Percentiles rank a stretch among this genome's conserved stretches.
Evolutionary conservation across 305 asterid genomes (phyloP).

Genomic region (Fraxinus velutina): DNA sequence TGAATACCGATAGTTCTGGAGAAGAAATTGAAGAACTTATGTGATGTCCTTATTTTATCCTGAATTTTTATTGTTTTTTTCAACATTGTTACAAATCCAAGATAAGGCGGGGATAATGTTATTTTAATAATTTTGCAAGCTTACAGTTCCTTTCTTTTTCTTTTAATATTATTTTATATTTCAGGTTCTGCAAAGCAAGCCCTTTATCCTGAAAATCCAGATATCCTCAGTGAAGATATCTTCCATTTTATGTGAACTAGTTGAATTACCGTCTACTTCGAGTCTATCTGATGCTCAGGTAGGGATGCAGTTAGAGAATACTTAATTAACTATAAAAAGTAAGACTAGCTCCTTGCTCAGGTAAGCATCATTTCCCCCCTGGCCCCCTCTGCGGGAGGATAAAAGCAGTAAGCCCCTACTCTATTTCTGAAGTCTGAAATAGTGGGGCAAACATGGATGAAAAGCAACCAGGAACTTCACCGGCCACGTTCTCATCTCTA

Average conservation of each 20-base stretch:
- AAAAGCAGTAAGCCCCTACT: background rate
- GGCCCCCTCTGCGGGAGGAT: background rate
- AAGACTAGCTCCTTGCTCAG: background rate
- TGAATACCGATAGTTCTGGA: background rate
- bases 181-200: constrained; percentile 70
- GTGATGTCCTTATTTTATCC: background rate
- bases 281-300: constrained; percentile 56
- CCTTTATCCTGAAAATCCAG: constrained; percentile 58
- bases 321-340: background rate
- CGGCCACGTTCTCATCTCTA: background rate
- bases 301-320: constrained; percentile 10
- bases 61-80: background rate
- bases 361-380: background rate
- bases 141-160: background rate
- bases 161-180: background rate
- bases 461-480: background rate
- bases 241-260: constrained; percentile 38
- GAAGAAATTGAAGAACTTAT: background rate
- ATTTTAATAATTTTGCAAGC: constrained; percentile 15
- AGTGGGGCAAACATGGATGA: background rate
- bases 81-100: background rate
- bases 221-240: constrained; percentile 51
- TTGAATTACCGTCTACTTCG: constrained; percentile 44
- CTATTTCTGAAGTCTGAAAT: background rate
- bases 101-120: background rate